phyloP scores from a whole-genome alignment of 495 filamentous ascomycete genomes.

The Lepidopterella palustris region DNA sequence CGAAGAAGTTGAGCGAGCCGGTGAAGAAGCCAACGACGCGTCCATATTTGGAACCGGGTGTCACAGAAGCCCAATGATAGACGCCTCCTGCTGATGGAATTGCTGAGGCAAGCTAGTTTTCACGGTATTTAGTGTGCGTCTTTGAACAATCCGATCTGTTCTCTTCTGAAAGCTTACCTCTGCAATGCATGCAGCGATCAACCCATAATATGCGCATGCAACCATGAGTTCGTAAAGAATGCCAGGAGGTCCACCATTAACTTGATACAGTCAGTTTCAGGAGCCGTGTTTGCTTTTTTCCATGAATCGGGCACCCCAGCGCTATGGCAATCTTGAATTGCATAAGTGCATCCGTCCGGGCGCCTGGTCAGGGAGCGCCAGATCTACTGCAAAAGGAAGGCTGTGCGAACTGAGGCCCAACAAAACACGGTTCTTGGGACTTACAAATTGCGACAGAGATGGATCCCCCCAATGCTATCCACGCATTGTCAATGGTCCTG shows the following conservation, averaged over 20 bases:
- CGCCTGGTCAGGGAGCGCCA: no score
- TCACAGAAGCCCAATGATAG: constrained; percentile 78
- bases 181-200: constrained; percentile 25
- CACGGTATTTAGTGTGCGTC: background rate
- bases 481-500: constrained; percentile 48
- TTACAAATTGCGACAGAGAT: constrained; percentile 49
- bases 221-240: constrained; percentile 26
- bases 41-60: constrained; percentile 60
- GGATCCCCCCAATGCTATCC: constrained; percentile 49
- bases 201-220: constrained; percentile 23
- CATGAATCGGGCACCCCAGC: no score
- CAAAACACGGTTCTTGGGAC: constrained; percentile 4
- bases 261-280: background rate
- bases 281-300: no score
- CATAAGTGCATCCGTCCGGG: no score
- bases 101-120: constrained; percentile 56
- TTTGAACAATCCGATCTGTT: background rate
- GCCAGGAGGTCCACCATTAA: constrained; percentile 21
- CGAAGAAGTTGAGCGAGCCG: constrained; percentile 61
- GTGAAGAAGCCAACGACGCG: constrained; percentile 67
- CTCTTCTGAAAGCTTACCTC: constrained; percentile 15
- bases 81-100: constrained; percentile 73
- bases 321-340: no score
- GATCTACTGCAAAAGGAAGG: no score
- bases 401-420: no score